phyloP scores from a whole-genome alignment of 2,329 filamentous ascomycete species.

The Epichloe elymi region DNA sequence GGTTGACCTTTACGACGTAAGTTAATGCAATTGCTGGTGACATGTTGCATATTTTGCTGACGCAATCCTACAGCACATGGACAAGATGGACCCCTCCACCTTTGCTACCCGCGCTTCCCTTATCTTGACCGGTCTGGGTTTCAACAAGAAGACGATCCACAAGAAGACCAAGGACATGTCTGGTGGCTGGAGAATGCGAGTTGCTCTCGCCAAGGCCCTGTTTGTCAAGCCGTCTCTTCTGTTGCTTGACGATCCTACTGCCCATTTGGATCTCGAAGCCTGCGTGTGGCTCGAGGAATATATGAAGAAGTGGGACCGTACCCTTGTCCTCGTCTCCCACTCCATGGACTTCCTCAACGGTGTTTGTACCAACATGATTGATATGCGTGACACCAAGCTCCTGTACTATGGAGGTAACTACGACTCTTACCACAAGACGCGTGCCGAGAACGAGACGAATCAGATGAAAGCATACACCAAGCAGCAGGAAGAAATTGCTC shows the following conservation, averaged over 20 bases:
- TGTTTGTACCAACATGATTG: slow-evolving; percentile 96
- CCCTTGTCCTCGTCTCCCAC: slow-evolving; percentile 91
- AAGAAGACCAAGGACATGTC: slow-evolving; percentile 99
- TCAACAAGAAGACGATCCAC: slow-evolving; percentile 95
- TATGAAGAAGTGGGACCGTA: slow-evolving; percentile 98
- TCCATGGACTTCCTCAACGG: slow-evolving; percentile 99
- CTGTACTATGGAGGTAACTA: slow-evolving; percentile 99
- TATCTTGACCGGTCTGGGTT: slow-evolving; percentile 95
- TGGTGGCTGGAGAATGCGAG: slow-evolving; percentile 99
- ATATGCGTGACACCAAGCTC: slow-evolving; percentile 83
- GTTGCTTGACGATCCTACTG: slow-evolving; percentile 93
- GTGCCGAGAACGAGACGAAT: slow-evolving; percentile 87
- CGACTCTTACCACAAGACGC: slow-evolving; percentile 93
- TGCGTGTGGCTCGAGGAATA: slow-evolving; percentile 99
- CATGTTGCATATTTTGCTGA: slow-evolving; percentile 7
- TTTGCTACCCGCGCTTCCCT: slow-evolving; percentile 92
- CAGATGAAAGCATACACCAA: slow-evolving; percentile 99
- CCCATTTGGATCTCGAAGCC: slow-evolving; percentile 97
- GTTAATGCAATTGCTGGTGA: slow-evolving; percentile 16
- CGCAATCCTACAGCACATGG: slow-evolving; percentile 62
- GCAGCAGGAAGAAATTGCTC: slow-evolving; percentile 96
- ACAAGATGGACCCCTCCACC: slow-evolving; percentile 96
- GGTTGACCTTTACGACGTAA: slow-evolving; percentile 89
- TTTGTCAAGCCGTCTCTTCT: slow-evolving; percentile 97
- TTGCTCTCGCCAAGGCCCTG: slow-evolving; percentile 89